phyloP scores from a whole-genome alignment of 208 protist species.

The Trypanosoma mega region DNA sequence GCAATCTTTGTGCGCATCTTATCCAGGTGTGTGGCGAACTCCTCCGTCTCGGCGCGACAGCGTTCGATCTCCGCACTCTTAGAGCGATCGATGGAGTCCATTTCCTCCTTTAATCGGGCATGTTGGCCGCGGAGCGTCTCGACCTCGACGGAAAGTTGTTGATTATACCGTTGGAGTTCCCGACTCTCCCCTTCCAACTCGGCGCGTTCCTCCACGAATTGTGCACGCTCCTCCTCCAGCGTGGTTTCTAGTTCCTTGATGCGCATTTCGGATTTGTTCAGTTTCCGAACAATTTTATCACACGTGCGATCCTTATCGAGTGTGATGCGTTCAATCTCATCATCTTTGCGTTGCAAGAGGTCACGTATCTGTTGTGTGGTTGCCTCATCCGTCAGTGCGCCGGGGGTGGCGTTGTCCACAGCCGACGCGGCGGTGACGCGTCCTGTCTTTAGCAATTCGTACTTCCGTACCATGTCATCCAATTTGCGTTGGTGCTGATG shows the following conservation, averaged over 20 bases:
- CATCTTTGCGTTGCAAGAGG: conserved; percentile 82
- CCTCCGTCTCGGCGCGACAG: conserved; percentile 52
- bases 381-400: conserved; percentile 45
- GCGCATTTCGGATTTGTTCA: conserved; percentile 85
- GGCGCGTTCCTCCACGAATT: conserved; percentile 71
- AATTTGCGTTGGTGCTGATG: conserved; percentile 85
- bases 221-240: conserved; percentile 76
- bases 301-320: conserved; percentile 75
- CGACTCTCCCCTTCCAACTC: conserved; percentile 64
- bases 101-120: conserved; percentile 46
- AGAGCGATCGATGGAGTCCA: conserved; percentile 53
- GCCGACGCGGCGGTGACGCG: conserved; percentile 38
- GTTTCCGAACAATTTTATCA: conserved; percentile 90
- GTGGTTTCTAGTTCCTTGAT: conserved; percentile 75
- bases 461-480: conserved; percentile 84
- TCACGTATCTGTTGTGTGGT: conserved; percentile 69
- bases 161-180: conserved; percentile 73
- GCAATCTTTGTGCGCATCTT: conserved; percentile 61
- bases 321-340: conserved; percentile 74
- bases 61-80: conserved; percentile 84
- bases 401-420: conserved; percentile 8
- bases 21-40: conserved; percentile 56
- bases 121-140: conserved; percentile 72
- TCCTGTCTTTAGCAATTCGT: conserved; percentile 87
- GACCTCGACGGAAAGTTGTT: conserved; percentile 82